Conservation (phyloP, 179 eudicot genomes). For the Vitellaria paradoxa region DNA sequence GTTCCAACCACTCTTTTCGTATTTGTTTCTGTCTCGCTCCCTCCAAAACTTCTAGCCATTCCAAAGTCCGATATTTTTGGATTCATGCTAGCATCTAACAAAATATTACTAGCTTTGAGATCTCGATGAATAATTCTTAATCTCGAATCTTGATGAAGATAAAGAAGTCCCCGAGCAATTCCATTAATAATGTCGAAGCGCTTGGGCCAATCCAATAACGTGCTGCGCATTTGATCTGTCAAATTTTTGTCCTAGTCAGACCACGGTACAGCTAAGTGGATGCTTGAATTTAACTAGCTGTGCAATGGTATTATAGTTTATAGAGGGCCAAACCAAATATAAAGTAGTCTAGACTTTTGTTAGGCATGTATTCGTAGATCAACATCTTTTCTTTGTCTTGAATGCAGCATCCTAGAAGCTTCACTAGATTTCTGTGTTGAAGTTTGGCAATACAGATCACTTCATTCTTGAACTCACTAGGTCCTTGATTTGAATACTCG, state of each 20-base stretch:
- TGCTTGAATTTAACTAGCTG: not conserved
- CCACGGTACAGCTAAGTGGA: not conserved
- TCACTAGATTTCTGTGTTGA: constrained; percentile 14
- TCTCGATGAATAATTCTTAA: constrained; percentile 6
- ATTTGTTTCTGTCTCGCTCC: not conserved
- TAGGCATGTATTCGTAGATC: not conserved
- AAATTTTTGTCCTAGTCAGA: not conserved
- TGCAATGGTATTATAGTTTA: not conserved
- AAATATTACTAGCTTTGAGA: constrained; percentile 2
- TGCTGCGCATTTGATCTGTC: not conserved
- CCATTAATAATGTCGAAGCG: constrained; percentile 1
- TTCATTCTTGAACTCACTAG: constrained; percentile 6
- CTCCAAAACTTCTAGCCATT: not conserved
- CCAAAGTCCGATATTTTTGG: constrained; percentile 5
- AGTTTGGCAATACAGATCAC: constrained; percentile 6
- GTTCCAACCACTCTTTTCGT: constrained; percentile 4
- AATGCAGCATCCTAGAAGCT: constrained; percentile 4
- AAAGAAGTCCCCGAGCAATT: not conserved
- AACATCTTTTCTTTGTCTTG: not conserved
- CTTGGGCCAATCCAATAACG: not conserved
- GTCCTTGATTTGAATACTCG: not conserved
- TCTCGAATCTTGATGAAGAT: constrained; percentile 6
- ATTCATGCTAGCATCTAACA: not conserved
- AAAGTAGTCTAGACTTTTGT: constrained; percentile 1
- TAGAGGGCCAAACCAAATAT: constrained; percentile 10